Evolutionary conservation across 495 filamentous ascomycete genomes (phyloP), one percentile per base, ranked within the genome.

Genomic region (Echria macrotheca): DNA sequence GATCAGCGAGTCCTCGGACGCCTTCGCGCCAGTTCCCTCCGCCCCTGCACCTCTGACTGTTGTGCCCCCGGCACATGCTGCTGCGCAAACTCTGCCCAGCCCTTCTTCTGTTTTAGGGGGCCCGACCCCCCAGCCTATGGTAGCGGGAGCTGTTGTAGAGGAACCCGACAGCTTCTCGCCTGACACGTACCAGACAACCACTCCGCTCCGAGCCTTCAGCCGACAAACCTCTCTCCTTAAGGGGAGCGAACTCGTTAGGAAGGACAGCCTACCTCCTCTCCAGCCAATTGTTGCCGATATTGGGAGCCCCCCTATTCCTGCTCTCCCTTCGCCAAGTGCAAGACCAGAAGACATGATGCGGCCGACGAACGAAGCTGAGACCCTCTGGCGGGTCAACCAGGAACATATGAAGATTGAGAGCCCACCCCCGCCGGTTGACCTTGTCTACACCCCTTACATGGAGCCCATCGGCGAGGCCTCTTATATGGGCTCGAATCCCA

Each of bases 331-430:
- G 3, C 61, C 63, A 11, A 66, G 59, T 43, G 61, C 45, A 8
- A 64, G 61, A 29, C 70, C 70, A 18, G 72, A 72, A 69, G 64
- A 68, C 37, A 60, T 72, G 55, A 72, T 72, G 64, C 65, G 64
- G 39, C 70, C 70, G 10, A 69, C 70, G 44, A 72, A 66, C 52
- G 50, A 58, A 24, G 52, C 49, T 39, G 70, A 74, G 53, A 68
- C 55, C 31, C 63, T 64, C 15, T 64, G 54, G 50, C 53, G 49
- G 44, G 19, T 59, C n/a, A 60, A 69, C 39, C 70, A 72, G 42
- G 67, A 68, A 45, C 59, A 69, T 31, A 58, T 65, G 43, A 66
- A 66, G 47, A 64, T 71, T 18, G 62, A 71, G 44, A 69, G 63
- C 55, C 67, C 69, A 5, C 58, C 59, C 18, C 67, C 65, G 3